phyloP scores from a whole-genome alignment of 768 basidiomycete species.

The Gyrodon lividus region DNA sequence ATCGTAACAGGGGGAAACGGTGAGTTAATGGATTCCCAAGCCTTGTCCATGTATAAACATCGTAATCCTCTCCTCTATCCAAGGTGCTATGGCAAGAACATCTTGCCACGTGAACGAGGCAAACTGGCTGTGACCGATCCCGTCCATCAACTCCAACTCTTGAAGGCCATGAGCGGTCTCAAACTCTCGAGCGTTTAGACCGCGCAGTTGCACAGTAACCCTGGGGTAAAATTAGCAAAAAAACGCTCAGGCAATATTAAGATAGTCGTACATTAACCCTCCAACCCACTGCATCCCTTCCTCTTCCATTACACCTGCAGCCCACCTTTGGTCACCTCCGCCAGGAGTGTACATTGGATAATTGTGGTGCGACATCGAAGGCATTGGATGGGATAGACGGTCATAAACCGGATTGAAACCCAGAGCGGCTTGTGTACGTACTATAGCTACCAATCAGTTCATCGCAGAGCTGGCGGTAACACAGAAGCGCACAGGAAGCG shows the following conservation, averaged over 20 bases:
- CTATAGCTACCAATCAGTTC: background rate
- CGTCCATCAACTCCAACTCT: conserved; percentile 48
- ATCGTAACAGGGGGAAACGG: background rate
- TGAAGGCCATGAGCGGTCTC: conserved; percentile 40
- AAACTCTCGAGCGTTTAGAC: conserved; percentile 40
- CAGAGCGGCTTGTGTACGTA: conserved; percentile 1
- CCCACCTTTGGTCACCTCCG: conserved; percentile 66
- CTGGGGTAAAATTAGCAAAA: conserved; percentile 34
- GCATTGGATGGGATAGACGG: conserved; percentile 55
- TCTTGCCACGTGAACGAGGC: conserved; percentile 72
- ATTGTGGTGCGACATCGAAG: conserved; percentile 50
- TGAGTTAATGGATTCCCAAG: conserved; percentile 48
- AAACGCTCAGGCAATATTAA: background rate
- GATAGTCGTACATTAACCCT: conserved; percentile 54
- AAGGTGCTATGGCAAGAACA: conserved; percentile 70
- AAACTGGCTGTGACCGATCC: conserved; percentile 55
- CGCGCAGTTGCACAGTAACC: conserved; percentile 60
- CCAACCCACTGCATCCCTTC: conserved; percentile 74
- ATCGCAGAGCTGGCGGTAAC: background rate
- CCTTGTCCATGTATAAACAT: conserved; percentile 69
- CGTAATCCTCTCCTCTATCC: conserved; percentile 68
- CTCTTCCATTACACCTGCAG: conserved; percentile 50
- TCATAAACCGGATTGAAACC: conserved; percentile 31
- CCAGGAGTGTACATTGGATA: conserved; percentile 78
- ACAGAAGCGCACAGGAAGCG: background rate